Evolutionary conservation across 108 stramenopile genomes (phyloP).

Genomic region (Nannochloropsis salina): DNA sequence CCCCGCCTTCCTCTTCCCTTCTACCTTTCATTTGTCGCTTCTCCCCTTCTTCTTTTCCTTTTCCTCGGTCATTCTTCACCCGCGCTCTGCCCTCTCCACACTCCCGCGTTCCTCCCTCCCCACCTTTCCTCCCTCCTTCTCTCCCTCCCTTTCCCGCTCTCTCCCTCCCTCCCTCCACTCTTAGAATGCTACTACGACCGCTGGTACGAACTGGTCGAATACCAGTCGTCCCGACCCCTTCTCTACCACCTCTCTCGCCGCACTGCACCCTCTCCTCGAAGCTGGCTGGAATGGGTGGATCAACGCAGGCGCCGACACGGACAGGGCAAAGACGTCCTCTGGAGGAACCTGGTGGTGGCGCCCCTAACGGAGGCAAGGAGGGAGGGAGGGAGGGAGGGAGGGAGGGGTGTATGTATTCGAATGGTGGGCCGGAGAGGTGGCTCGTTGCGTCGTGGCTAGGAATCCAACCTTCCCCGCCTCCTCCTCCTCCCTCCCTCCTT

Average conservation of each 20-base stretch:
- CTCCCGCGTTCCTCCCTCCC: too few species aligned
- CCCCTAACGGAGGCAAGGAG: neutral
- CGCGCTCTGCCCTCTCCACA: too few species aligned
- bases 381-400: neutral
- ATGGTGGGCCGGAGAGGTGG: too few species aligned
- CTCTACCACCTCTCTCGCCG: neutral
- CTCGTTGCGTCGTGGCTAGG: too few species aligned
- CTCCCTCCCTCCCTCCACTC: neutral
- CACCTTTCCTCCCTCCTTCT: neutral
- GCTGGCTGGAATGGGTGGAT: neutral
- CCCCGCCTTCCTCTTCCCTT: too few species aligned
- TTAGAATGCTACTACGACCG: conserved; percentile 17
- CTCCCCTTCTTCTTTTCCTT: too few species aligned
- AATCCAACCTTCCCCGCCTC: too few species aligned
- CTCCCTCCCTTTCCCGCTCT: neutral
- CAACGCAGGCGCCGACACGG: neutral
- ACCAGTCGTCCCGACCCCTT: neutral
- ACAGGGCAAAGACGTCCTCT: neutral
- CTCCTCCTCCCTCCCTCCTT: neutral
- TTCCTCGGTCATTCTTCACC: too few species aligned
- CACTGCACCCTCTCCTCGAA: neutral
- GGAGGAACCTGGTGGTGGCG: conserved; percentile 3
- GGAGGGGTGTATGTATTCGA: neutral
- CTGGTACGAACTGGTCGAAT: neutral
- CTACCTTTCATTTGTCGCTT: too few species aligned